A percentile compares a stretch with the other conserved stretches of the same genome.
Evolutionary conservation across 805 yeast genomes (phyloP).

Genomic region (Candida vaughaniae): DNA sequence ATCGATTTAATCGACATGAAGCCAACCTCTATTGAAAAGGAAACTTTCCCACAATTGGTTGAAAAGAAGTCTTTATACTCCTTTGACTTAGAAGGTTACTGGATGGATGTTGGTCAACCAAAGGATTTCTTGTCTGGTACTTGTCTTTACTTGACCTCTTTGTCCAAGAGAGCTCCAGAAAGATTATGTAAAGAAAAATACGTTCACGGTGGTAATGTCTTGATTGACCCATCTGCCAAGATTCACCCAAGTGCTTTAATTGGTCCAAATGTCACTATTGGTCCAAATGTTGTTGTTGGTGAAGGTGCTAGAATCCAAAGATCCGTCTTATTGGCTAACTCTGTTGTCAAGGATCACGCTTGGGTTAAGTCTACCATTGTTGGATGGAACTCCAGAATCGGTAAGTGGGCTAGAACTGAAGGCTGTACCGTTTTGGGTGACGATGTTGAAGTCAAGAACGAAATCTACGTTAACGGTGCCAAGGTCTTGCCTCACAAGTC

Average conservation of each 20-base stretch:
- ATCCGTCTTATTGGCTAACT: conserved; percentile 88
- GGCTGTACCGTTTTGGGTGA: conserved; percentile 98
- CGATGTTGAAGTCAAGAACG: conserved; percentile 97
- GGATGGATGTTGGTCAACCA: conserved; percentile 99
- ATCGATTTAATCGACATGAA: conserved; percentile 95
- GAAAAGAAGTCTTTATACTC: conserved; percentile 87
- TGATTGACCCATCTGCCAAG: conserved; percentile 93
- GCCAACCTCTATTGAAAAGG: conserved; percentile 99
- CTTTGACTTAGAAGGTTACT: conserved; percentile 97
- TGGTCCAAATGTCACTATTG: conserved; percentile 97
- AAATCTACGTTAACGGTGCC: conserved; percentile 98
- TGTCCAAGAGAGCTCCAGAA: conserved; percentile 76
- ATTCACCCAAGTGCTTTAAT: conserved; percentile 90
- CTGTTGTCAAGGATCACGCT: conserved; percentile 94
- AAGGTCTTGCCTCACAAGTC: conserved; percentile 98
- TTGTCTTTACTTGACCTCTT: conserved; percentile 82
- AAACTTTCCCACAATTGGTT: conserved; percentile 96
- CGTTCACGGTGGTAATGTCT: conserved; percentile 80
- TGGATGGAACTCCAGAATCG: conserved; percentile 98
- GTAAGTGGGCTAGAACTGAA: conserved; percentile 98
- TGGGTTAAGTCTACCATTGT: conserved; percentile 97
- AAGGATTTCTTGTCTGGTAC: conserved; percentile 98
- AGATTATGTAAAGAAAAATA: conserved; percentile 65
- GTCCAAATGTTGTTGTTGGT: conserved; percentile 94
- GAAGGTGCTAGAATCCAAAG: conserved; percentile 98